Evolutionary conservation across 352 stramenopile genomes (phyloP), one percentile per base, ranked within the genome.

Genomic region (Achlya hypogyna): DNA sequence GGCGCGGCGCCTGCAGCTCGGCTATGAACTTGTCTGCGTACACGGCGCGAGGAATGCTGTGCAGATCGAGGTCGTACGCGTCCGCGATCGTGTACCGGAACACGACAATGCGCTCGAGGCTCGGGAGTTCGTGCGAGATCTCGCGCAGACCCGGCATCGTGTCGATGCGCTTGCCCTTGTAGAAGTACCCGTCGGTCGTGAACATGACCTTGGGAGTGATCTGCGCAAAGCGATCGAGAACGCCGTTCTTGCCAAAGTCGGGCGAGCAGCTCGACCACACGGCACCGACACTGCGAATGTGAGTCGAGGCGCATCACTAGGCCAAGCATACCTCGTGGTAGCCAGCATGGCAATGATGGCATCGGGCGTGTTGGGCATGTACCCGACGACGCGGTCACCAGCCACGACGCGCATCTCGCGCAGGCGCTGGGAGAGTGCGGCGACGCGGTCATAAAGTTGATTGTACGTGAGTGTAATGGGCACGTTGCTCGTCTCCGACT

Each of bases 231-330:
- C 86, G 76, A 65, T 95, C 86, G 20, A 89, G 71, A 28, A 95
- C 82, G 4, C 86, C 86, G 58, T 87, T 76, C 5, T 85, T 76
- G n/a, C 86, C 86, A 65, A 95, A 95, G 68, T 95, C 86, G 8
- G 86, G 84, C 22, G 86, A 95, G 72, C 86, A 95, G 58, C 79
- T 90, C 32, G 82, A 91, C 78, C 77, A 91, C 25, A 88, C 75
- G 10, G 79, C 82, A 5, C 80, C 82, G 32, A 91, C 67, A 53
- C 75, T 64, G 18, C 53, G 38, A 62, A 29, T 59, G n/a, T 45
- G 2, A 3, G 38, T 18, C 14, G 14, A 18, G 12, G 6, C 2
- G 38, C 38, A 9, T 45, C n/a, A n/a, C n/a, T n/a, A n/a, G n/a
- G 38, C 29, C 23, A 54, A 12, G 42, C 59, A 45, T 40, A 76